Conservation (phyloP, 163 green algal genomes). For the Scenedesmus sp. region DNA sequence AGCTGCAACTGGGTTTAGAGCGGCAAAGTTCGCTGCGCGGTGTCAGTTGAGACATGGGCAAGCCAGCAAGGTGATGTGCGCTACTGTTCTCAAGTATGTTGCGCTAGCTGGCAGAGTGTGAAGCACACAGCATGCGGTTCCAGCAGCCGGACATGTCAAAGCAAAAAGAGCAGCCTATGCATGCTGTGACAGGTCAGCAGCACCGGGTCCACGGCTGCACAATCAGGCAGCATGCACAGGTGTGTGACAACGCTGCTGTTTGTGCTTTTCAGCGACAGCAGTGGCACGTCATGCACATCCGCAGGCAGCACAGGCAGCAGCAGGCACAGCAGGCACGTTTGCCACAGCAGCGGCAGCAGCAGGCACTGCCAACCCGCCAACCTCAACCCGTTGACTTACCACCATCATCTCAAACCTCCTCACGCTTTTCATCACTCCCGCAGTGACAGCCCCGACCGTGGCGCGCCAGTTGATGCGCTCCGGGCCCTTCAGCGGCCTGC, state of each 20-base stretch:
- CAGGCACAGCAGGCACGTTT: slow-evolving; percentile 53
- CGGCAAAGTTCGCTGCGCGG: no score
- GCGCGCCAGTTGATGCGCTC: slow-evolving; percentile 59
- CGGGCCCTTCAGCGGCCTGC: slow-evolving; percentile 58
- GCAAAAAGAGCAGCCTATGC: background rate
- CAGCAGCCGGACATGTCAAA: background rate
- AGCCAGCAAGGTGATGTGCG: no score
- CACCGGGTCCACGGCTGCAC: background rate
- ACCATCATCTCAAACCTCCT: background rate
- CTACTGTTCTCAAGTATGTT: no score
- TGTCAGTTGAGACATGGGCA: no score
- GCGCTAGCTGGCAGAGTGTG: background rate
- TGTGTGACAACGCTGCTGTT: no score
- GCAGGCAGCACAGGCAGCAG: no score
- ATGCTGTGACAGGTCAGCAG: no score
- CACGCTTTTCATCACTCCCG: background rate
- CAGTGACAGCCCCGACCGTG: slow-evolving; percentile 20
- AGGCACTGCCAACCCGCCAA: no score
- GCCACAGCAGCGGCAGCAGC: slow-evolving; percentile 43
- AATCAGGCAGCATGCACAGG: background rate
- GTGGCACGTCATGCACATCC: no score
- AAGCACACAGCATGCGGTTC: no score
- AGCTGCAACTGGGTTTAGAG: background rate
- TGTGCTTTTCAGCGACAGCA: no score
- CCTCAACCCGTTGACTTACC: no score